Base-by-base conservation (phyloP, 495 filamentous ascomycete genomes). In the Cercophora sp. region DNA sequence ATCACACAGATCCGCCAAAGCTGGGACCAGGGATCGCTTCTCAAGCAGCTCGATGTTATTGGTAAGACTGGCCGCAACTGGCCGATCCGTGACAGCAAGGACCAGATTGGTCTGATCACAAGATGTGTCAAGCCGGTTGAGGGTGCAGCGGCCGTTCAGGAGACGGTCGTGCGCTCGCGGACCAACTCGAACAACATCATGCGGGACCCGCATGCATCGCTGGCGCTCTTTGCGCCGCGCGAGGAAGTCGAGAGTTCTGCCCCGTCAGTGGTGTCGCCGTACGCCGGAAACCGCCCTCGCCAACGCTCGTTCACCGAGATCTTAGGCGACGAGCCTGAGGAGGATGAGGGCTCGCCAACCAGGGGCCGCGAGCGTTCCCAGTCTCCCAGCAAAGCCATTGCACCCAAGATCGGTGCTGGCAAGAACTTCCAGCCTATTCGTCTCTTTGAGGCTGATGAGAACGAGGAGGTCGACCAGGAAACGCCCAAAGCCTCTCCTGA, bases 1-100 rank as follows among this genome's bases (percentile, higher is more conserved):
- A 96, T 98, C 67, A 70, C 79, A 56, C 87, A 89, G 61, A 85
- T 96, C 58, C 86, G 91, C 48, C 82, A 91, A 52, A 87, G 86
- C 67, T 98, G 93, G 93, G 93, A 98, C 65, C 94, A 97, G 70
- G 91, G 83, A 22, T 89, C 89, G 46, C 79, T 97, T 8, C 78
- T 98, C 54, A 97, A 93, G 70, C 85, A 92, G 64, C 81, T 96
- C 46, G 91, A 96, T 58, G 85, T 96, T 25, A 97, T 98, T 70
- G 93, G 93, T 51, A 81, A 82, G 58, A 84, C 87, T 22, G 88
- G 86, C 39, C 86, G 85, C 61, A 89, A 86, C 63, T 98, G 93
- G 93, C 93, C 93, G 16, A 92, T 98, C 68, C 87, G 85, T 53
- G 90, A 96, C 62, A 87, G 86, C 51, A 85, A 82, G 57, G 90